These are phyloP conservation scores for Beta macrorhiza DNA, from an alignment of 179 eudicot species.

Conservation along the genomic window DNA sequence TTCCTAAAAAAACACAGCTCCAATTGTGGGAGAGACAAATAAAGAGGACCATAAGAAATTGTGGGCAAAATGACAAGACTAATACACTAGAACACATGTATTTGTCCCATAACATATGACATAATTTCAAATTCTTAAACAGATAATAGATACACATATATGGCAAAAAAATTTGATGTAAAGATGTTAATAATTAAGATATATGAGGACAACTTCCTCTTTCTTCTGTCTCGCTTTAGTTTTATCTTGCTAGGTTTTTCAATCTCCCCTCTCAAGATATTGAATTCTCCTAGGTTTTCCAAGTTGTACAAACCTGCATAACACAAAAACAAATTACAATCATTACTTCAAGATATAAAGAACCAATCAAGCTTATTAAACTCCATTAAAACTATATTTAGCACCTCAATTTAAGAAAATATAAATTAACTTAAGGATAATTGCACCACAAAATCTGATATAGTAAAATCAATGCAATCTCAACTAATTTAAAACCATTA, in stretches of 20 bases:
- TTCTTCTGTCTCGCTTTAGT: neutral
- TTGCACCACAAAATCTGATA: too few relatives aligned
- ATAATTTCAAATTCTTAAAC: constrained; percentile 20
- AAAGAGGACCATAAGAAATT: neutral
- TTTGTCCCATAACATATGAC: constrained; percentile 29
- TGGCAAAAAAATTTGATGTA: constrained; percentile 29
- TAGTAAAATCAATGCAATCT: too few relatives aligned
- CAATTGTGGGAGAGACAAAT: neutral
- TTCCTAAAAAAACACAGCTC: neutral
- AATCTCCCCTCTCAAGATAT: constrained; percentile 15
- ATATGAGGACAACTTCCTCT: constrained; percentile 19
- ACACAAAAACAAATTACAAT: neutral
- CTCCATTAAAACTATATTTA: neutral
- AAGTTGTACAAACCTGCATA: constrained; percentile 20
- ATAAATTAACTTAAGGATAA: neutral
- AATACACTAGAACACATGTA: constrained; percentile 19
- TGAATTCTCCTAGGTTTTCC: constrained; percentile 5
- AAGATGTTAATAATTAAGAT: constrained; percentile 17
- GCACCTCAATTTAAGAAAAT: neutral
- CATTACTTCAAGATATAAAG: neutral
- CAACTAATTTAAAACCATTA: too few relatives aligned
- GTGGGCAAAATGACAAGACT: constrained; percentile 23
- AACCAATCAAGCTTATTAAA: neutral
- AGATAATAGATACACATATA: constrained; percentile 29
- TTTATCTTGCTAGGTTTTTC: neutral